These are phyloP conservation scores for Botrytis hyacinthi DNA, from an alignment of 2,329 filamentous ascomycete genomes.

Conservation along the genomic window DNA sequence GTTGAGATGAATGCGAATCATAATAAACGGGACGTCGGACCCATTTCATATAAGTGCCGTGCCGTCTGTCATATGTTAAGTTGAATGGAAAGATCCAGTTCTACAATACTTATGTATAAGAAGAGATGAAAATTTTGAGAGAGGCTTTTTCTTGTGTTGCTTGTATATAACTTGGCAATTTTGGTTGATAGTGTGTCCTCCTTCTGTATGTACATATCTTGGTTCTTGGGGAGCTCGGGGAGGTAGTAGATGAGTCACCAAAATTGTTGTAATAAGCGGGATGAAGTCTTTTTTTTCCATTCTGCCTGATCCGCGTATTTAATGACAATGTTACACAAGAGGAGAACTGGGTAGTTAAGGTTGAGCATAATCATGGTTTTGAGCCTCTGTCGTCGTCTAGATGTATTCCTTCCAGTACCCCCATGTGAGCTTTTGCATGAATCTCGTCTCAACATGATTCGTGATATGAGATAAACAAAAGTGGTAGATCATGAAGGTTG, in stretches of 20 bases:
- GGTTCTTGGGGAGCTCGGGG: background rate
- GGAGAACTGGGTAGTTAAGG: background rate
- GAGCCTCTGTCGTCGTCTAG: background rate
- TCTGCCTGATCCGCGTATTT: conserved; percentile 4
- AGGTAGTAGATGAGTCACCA: background rate
- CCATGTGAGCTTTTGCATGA: no score
- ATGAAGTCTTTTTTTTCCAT: background rate
- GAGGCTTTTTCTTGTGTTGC: background rate
- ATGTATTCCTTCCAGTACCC: background rate
- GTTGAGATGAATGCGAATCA: background rate
- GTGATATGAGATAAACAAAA: background rate
- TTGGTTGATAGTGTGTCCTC: background rate
- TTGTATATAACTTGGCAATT: background rate
- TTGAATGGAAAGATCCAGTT: background rate
- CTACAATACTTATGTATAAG: background rate
- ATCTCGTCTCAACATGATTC: background rate
- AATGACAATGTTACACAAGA: background rate
- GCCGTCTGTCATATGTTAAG: background rate
- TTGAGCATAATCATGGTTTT: background rate
- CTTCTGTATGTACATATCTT: background rate
- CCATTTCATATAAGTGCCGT: background rate
- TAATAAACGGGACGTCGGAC: background rate
- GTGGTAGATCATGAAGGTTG: background rate
- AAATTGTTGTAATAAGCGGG: background rate
- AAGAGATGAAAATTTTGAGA: background rate